Evolutionary conservation across 1,284 basidiomycete species (phyloP), one percentile per base, ranked within the genome.

Genomic region (Irpex sp.): DNA sequence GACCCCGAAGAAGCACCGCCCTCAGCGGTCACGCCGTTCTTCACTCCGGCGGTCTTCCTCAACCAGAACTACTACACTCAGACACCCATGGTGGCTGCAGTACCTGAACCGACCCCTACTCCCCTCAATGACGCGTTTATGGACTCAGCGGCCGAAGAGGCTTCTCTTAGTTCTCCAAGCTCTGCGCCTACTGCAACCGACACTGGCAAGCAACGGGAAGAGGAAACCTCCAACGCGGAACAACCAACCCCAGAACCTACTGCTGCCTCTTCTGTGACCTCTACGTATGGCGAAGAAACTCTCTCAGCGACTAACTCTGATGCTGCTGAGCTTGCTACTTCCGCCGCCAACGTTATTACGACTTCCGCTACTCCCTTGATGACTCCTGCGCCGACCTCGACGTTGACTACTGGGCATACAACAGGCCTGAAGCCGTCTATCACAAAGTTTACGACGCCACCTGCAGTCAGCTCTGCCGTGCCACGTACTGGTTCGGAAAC

Each of bases 1-100:
- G 57, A 58, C 40, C 34, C 57, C 51, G 19, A 61, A 26, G 31
- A 37, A 13, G 34, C 15, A 48, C 36, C 52, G 38, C 62, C 52
- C 7, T 37, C 64, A 31, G 57, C 61, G 13, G 55, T 58, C 8
- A 60, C 61, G 5, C 21, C 49, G 19, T 62, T 62, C 64, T 65
- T 65, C 48, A 65, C 64, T 5, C 61, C 61, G 47, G 64, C 64
- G 5, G 64, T 65, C 34, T 62, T 65, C 58, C 36, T 48, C 7
- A 21, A 34, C 31, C 31, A 56, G n/a, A 48, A 65, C 59, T 62
- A 65, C 26, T 62, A 62, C 19, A 55, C n/a, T 21, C 54, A 54
- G 6, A 58, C 60, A 13, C 40, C 61, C 34, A 34, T 51, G 15
- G 56, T 54, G n/a, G 57, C 56, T 54, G 54, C 26, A 17, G 60